Percentiles rank a stretch among this genome's conserved stretches.
phyloP scores from a whole-genome alignment of 2,329 filamentous ascomycete species.

The Beauveria varroae region DNA sequence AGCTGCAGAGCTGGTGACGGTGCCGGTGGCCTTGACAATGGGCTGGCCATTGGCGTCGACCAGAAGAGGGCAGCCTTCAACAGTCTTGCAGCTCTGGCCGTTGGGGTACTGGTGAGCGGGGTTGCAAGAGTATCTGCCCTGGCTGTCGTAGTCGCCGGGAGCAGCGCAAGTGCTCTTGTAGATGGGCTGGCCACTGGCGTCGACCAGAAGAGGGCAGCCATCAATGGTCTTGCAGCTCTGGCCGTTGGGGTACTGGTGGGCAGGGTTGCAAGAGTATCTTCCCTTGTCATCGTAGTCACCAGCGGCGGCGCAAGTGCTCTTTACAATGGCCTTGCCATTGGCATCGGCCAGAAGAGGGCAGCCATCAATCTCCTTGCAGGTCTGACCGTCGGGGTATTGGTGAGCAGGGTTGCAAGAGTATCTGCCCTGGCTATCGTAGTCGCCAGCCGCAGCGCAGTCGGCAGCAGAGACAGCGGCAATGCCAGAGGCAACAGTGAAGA shows the following conservation, averaged over 20 bases:
- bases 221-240: slow-evolving; percentile 14
- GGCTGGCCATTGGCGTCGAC: background rate
- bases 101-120: slow-evolving; percentile 17
- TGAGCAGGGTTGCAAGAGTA: slow-evolving; percentile 18
- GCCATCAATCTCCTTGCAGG: slow-evolving; percentile 12
- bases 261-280: slow-evolving; percentile 17
- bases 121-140: slow-evolving; percentile 17
- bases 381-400: slow-evolving; percentile 16
- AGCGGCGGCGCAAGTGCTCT: slow-evolving; percentile 5
- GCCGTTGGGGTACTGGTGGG: slow-evolving; percentile 16
- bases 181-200: background rate
- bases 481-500: background rate
- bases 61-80: slow-evolving; percentile 14
- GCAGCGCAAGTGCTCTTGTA: background rate
- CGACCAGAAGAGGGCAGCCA: slow-evolving; percentile 13
- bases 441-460: slow-evolving; percentile 11
- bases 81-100: slow-evolving; percentile 14
- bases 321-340: background rate
- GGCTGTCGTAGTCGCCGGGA: background rate
- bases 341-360: background rate
- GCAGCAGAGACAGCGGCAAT: background rate
- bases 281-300: slow-evolving; percentile 12
- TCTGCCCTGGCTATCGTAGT: slow-evolving; percentile 13
- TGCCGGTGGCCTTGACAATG: background rate
- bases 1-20: no score